A percentile compares a stretch with the other conserved stretches of the same genome.
Evolutionary conservation across 306 rosid species (phyloP).

Genomic region (Fragaria vesca): DNA sequence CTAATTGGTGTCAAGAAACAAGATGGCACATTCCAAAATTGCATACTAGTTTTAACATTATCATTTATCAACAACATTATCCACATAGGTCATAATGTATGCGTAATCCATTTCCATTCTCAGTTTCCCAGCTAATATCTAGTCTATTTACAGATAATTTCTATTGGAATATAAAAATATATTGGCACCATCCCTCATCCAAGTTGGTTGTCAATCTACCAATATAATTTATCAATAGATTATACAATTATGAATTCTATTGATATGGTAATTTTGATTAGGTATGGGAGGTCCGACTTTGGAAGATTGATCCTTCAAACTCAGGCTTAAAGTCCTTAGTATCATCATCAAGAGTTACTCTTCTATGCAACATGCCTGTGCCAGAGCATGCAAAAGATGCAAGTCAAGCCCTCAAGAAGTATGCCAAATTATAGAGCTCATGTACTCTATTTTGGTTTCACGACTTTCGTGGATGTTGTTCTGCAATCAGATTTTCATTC

Average conservation of each 20-base stretch:
- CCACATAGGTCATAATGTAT: not conserved
- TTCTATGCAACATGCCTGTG: slow-evolving; percentile 63
- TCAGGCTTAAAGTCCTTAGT: slow-evolving; percentile 40
- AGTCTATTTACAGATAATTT: not conserved
- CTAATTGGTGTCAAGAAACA: not conserved
- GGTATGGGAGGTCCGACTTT: slow-evolving; percentile 80
- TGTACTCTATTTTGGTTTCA: not conserved
- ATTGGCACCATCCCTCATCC: not conserved
- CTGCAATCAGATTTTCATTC: too few relatives aligned
- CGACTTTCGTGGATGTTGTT: not conserved
- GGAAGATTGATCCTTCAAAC: slow-evolving; percentile 69
- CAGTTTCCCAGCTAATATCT: not conserved
- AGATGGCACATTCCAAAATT: not conserved
- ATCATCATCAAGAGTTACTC: slow-evolving; percentile 74
- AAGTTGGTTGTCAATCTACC: slow-evolving; percentile 3
- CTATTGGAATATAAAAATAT: not conserved
- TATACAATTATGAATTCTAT: not conserved
- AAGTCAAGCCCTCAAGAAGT: slow-evolving; percentile 41
- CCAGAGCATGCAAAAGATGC: slow-evolving; percentile 69
- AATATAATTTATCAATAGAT: not conserved
- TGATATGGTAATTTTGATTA: slow-evolving; percentile 13
- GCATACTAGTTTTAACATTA: not conserved
- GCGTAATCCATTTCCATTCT: not conserved
- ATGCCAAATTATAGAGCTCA: slow-evolving; percentile 1
- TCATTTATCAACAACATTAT: not conserved